These are phyloP conservation scores for Boletellus ananas DNA, from an alignment of 768 basidiomycete species.

Conservation along the genomic window DNA sequence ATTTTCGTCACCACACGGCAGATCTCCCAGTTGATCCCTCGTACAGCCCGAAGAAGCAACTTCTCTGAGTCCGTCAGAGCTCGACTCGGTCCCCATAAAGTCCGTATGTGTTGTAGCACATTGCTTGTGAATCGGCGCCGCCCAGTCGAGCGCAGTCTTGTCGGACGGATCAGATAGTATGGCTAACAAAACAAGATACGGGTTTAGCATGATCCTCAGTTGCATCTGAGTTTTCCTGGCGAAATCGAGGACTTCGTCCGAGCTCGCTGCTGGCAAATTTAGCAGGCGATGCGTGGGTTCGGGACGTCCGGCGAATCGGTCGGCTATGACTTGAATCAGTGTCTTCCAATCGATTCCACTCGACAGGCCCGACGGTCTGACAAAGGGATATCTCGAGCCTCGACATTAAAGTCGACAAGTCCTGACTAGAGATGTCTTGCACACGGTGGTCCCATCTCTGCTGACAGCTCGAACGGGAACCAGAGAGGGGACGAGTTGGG, in stretches of 20 bases:
- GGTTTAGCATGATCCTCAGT: conserved; percentile 18
- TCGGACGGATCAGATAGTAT: neutral
- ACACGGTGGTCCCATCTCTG: neutral
- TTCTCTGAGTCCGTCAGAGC: conserved; percentile 18
- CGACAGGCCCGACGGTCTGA: neutral
- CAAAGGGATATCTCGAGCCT: neutral
- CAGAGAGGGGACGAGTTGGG: neutral
- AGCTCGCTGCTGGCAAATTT: conserved; percentile 2
- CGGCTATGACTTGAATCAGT: neutral
- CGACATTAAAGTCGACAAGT: neutral
- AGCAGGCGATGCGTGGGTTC: conserved; percentile 22
- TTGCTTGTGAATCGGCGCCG: conserved; percentile 20
- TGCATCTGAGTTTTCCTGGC: conserved; percentile 9
- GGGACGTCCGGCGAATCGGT: conserved; percentile 26
- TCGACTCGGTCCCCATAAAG: neutral
- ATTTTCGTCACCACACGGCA: conserved; percentile 4
- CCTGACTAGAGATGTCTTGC: neutral
- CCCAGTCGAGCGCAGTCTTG: conserved; percentile 17
- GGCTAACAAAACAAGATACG: conserved; percentile 18
- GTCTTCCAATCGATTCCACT: neutral
- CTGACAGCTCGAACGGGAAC: neutral
- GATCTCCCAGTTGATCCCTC: neutral
- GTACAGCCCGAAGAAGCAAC: neutral
- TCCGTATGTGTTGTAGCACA: conserved; percentile 23
- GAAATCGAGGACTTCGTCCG: neutral